Base-by-base conservation (phyloP, 2,329 filamentous ascomycete genomes). In the Sarocladium kiliense region DNA sequence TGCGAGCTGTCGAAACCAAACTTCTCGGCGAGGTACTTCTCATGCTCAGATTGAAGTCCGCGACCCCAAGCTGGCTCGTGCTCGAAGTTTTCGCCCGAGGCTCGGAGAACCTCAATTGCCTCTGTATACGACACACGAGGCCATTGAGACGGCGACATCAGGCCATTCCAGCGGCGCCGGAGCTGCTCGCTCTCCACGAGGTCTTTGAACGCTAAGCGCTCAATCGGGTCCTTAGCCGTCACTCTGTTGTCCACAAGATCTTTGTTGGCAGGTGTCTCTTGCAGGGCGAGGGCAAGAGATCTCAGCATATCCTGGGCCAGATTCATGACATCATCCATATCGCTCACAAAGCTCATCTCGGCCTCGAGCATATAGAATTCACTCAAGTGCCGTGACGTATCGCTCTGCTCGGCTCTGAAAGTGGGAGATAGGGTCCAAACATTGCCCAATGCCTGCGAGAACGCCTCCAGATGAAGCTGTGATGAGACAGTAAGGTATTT, bases 311-410 rank as follows among this genome's bases (percentile, higher is more conserved):
- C 77, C 69, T 97, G 91, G 2, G 91, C 81, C n/a, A 93, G 70
- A 56, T 86, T 77, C 81, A 96, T 94, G 62, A 99, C 77, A 25
- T 80, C 75, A 27, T 80, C 74, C 60, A 96, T 77, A 59, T 84
- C 75, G 47, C 88, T 78, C 41, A 87, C 81, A 68, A 96, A 96
- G 64, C 85, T 87, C 67, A 92, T 77, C 70, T 99, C 94, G 16
- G 87, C 92, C 71, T 99, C 94, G 2, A 99, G 81, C 94, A 99
- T 97, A 73, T 97, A 97, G 65, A 99, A 97, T 67, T 99, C 94
- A 74, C 91, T 96, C 58, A 99, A 77, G 71, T 99, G 94, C 26
- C 94, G 85, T 5, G 91, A 86, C 0, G 94, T 97, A 66, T 97
- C 92, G 71, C 91, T 97, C 66, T 86, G 86, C 70, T 97, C 94